Base-by-base conservation (phyloP, 306 rosid genomes). In the Canavalia ensiformis region DNA sequence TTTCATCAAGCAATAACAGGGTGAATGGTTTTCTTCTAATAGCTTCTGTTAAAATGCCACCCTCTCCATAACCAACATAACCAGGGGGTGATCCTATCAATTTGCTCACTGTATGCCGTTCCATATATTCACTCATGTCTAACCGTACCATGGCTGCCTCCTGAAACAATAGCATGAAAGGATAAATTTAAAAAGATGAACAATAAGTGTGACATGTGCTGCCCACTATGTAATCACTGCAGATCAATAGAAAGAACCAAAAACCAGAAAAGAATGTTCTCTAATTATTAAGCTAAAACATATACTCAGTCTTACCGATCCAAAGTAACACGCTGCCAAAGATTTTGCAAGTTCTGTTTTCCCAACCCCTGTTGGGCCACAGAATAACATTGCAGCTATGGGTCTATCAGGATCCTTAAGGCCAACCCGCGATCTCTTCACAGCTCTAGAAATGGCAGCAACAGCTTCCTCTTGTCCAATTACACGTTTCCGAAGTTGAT, bases 121-220 rank as follows among this genome's bases (percentile, higher is more conserved):
- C 98, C 98, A 94, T 94, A 75, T 94, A 94, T 88, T 94, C 98
- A 74, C 98, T 94, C 98, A 92, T 94, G 85, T 94, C 98, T 72
- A 92, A 63, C 70, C 97, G 79, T 68, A 94, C 67, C 97, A 94
- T 92, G 58, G 93, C 87, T 37, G 78, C 88, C 83, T 91, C 98
- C 98, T 94, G 92, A 59, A 74, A 63, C 29, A 50, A 58, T 33
- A 79, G 57, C 65, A 67, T 44, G 52, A 62, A 79, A 83, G 72
- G 60, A 12, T 59, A 84, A 10, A 34, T 63, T 77, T 54, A 47
- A 35, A 75, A 45, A 45, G 10, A 64, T 28, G 25, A 58, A 47
- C 33, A 51, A 30, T 52, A 49, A 50, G 81, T 1, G 41, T 0
- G 69, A 76, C 49, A 83, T 3, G 67, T 50, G 51, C 1, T 39